Conservation (phyloP, 73 alveolate species). For the Paramecium bursaria region DNA sequence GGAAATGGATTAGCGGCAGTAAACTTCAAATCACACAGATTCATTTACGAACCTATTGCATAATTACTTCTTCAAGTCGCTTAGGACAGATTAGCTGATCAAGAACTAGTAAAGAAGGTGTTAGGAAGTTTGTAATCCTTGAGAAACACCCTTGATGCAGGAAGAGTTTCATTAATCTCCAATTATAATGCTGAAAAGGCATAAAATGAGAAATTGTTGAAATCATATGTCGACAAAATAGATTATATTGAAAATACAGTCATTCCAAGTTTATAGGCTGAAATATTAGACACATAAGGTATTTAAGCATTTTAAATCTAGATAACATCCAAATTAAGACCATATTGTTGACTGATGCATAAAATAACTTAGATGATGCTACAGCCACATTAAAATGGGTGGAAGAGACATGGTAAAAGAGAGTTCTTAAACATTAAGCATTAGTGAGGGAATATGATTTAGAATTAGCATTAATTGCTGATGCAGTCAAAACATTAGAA, state of each 20-base stretch:
- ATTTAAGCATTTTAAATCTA: neutral
- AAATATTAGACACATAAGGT: constrained; percentile 16
- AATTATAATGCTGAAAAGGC: constrained; percentile 51
- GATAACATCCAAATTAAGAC: constrained; percentile 36
- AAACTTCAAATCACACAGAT: constrained; percentile 29
- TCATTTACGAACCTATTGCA: constrained; percentile 30
- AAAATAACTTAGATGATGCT: constrained; percentile 51
- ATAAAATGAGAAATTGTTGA: constrained; percentile 5
- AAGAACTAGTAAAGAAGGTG: constrained; percentile 40
- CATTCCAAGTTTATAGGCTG: constrained; percentile 26
- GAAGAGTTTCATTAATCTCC: constrained; percentile 37
- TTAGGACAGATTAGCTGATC: constrained; percentile 33
- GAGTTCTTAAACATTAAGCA: constrained; percentile 19
- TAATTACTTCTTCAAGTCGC: constrained; percentile 6
- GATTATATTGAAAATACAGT: constrained; percentile 25
- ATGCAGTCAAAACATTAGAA: constrained; percentile 13
- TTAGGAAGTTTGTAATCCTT: neutral
- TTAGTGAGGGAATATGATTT: constrained; percentile 40
- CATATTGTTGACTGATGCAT: constrained; percentile 29
- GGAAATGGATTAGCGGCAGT: constrained; percentile 3
- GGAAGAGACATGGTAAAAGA: constrained; percentile 52
- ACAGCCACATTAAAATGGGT: constrained; percentile 6
- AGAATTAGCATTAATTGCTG: constrained; percentile 28
- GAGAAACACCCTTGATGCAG: constrained; percentile 52
- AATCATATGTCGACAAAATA: constrained; percentile 3